Percentiles rank a stretch among this genome's conserved stretches.
Evolutionary conservation across 2,329 filamentous ascomycete species (phyloP).

Genomic region (Leptosphaerulina australis): DNA sequence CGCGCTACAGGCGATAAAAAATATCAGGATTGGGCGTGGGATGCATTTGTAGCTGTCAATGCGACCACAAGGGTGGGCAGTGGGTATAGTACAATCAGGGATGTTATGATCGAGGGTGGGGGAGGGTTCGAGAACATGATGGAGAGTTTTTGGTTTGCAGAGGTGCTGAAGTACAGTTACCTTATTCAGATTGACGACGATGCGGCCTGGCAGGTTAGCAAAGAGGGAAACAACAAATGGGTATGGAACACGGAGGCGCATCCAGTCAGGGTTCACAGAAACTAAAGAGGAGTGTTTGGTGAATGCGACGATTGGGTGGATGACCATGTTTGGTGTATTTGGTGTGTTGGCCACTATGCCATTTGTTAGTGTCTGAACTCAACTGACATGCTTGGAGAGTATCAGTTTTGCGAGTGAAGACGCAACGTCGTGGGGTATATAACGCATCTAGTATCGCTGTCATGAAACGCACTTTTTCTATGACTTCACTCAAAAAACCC

Average conservation of each 20-base stretch:
- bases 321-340: too few species aligned
- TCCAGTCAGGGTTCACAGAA: constrained; percentile 57
- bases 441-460: constrained; percentile 10
- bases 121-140: constrained; percentile 71
- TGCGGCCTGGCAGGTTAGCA: constrained; percentile 62
- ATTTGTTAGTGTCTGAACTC: too few species aligned
- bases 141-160: constrained; percentile 88
- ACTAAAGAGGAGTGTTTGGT: constrained; percentile 1
- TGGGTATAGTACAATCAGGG: constrained; percentile 68
- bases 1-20: constrained; percentile 74
- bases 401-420: neutral
- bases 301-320: too few species aligned
- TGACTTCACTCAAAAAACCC: constrained; percentile 46
- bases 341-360: too few species aligned
- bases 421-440: constrained; percentile 24
- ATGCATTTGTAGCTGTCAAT: constrained; percentile 73
- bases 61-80: constrained; percentile 65
- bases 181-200: constrained; percentile 68
- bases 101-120: constrained; percentile 70
- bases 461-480: too few species aligned
- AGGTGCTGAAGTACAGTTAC: constrained; percentile 85
- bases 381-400: neutral
- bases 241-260: constrained; percentile 72
- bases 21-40: constrained; percentile 86
- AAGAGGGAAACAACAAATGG: constrained; percentile 58